These are phyloP conservation scores for Bacterosira constricta DNA, from an alignment of 108 stramenopile genomes.

Conservation along the genomic window DNA sequence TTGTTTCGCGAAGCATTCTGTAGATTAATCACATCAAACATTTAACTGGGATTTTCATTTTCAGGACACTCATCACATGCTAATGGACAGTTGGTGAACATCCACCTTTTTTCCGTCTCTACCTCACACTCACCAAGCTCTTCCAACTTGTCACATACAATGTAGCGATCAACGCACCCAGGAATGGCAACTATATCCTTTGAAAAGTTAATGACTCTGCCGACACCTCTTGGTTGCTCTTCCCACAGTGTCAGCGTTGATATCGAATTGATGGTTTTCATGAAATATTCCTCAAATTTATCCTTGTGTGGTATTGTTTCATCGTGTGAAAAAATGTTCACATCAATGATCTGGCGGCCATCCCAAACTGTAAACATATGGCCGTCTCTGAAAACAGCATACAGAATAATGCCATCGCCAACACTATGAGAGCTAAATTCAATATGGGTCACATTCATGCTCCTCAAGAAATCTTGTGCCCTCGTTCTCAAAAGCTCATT, in stretches of 20 bases:
- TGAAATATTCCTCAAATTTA: constrained; percentile 5
- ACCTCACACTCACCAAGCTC: constrained; percentile 29
- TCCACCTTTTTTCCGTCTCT: constrained; percentile 25
- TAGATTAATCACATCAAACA: too few relatives aligned
- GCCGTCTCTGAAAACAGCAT: constrained; percentile 30
- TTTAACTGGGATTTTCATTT: too few relatives aligned
- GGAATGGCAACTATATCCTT: constrained; percentile 42
- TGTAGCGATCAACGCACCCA: constrained; percentile 11
- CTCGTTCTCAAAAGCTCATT: not conserved
- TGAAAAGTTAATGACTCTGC: constrained; percentile 57
- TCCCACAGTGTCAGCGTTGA: constrained; percentile 41
- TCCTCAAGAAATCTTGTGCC: not conserved
- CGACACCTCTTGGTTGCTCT: constrained; percentile 56
- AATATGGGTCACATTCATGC: not conserved
- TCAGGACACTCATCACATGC: constrained; percentile 3
- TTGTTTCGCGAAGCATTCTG: too few relatives aligned
- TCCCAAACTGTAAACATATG: constrained; percentile 51
- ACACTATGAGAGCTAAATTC: constrained; percentile 1
- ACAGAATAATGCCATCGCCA: constrained; percentile 54
- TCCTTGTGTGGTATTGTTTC: constrained; percentile 18
- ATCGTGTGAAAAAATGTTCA: constrained; percentile 55
- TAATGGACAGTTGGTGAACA: constrained; percentile 3
- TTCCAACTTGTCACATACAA: constrained; percentile 19
- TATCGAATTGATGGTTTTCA: constrained; percentile 6
- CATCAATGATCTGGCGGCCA: constrained; percentile 47